Evolutionary conservation across 75 land plant species (phyloP), one percentile per base, ranked within the genome.

Genomic region (Picea glauca): DNA sequence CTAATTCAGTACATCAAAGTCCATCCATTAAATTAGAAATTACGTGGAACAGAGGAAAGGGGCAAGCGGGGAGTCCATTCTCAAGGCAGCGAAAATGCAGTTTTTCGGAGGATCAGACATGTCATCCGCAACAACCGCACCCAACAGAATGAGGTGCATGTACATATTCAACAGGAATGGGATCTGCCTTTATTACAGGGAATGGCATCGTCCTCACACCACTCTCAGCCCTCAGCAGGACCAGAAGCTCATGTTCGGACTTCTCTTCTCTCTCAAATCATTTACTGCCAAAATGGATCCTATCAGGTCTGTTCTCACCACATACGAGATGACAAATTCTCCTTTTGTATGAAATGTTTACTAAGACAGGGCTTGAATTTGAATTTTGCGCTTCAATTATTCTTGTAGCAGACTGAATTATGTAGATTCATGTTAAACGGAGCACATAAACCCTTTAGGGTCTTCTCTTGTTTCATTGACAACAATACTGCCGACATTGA

Each of bases 191-290:
- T 89, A 95, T n/a, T 94, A 98, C 88, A 88, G 90, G 72, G 98
- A 93, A 67, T 98, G 99, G 99, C 81, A 88, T 82, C 93, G 99
- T 3, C 96, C 99, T 58, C 93, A 90, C 38, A 88, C 80, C 32
- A 93, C 98, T 13, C 89, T 95, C 35, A 90, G 89, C 77, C 77
- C 91, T 15, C 96, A 90, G 76, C 96, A 98, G 86, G 99, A 98
- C 76, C 96, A 95, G 65, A 98, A 98, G 84, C 99, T 98, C 90
- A 98, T 98, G 98, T 98, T 98, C 72, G 99, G 99, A 30, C 88
- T 98, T 46, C 98, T 98, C 78, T 98, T 95, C 88, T 98, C 99
- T 54, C 94, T 98, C 85, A 90, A 92, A 68, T 98, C 98, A 78
- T 87, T 97, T 78, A 95, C 99, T 2, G 89, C 94, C 76, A 98